These are phyloP conservation scores for Ganoderma boninense DNA, from an alignment of 1,284 basidiomycete genomes.

Conservation along the genomic window DNA sequence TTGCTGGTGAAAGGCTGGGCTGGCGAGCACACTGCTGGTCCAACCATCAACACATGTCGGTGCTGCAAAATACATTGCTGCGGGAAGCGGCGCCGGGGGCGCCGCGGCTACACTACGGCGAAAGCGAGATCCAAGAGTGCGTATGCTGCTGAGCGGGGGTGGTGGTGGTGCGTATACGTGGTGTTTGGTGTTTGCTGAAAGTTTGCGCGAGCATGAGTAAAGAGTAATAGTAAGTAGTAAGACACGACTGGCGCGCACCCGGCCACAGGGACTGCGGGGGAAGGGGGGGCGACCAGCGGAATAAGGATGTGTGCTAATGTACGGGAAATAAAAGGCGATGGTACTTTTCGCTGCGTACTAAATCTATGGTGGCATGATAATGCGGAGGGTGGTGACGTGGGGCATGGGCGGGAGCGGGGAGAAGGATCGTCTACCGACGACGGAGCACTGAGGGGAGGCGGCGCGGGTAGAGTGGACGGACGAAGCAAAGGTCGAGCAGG, in stretches of 20 bases:
- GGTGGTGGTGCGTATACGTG: not conserved
- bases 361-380: constrained; percentile 32
- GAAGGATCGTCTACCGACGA: not conserved
- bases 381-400: constrained; percentile 9
- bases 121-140: not conserved
- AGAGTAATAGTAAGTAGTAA: not conserved
- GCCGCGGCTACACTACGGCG: not conserved
- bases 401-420: constrained; percentile 16
- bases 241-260: not conserved
- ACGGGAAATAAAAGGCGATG: constrained; percentile 37
- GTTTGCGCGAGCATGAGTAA: not conserved
- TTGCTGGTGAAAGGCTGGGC: too few relatives aligned
- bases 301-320: constrained; percentile 31
- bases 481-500: constrained; percentile 4
- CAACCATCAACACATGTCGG: not conserved
- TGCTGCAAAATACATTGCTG: not conserved
- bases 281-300: not conserved
- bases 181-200: not conserved
- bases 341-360: constrained; percentile 37
- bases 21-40: too few relatives aligned
- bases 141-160: not conserved
- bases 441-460: constrained; percentile 13
- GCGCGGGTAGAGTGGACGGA: not conserved
- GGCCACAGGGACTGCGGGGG: not conserved
- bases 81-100: not conserved